Evolutionary conservation across 2,329 filamentous ascomycete genomes (phyloP).

Genomic region (Rachicladosporium sp.): DNA sequence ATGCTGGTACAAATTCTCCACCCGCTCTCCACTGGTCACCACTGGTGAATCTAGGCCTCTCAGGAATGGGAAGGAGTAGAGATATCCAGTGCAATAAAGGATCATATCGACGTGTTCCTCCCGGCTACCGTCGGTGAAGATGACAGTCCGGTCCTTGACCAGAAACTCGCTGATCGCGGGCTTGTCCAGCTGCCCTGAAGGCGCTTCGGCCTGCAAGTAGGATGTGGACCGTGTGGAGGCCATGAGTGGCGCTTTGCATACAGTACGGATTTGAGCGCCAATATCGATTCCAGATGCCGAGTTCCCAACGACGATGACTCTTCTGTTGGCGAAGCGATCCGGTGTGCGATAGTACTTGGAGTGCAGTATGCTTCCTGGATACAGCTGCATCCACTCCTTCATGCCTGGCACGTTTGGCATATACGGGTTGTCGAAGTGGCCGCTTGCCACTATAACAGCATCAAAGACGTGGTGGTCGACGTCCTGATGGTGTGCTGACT

Average conservation of each 20-base stretch:
- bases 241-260: conserved; percentile 50
- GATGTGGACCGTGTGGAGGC: conserved; percentile 46
- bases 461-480: conserved; percentile 36
- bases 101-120: conserved; percentile 61
- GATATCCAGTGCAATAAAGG: conserved; percentile 81
- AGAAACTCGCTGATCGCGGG: conserved; percentile 43
- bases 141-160: conserved; percentile 47
- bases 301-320: conserved; percentile 74
- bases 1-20: conserved; percentile 65
- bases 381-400: conserved; percentile 25
- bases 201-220: conserved; percentile 26
- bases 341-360: conserved; percentile 69
- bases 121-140: conserved; percentile 52
- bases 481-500: neutral
- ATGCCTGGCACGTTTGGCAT: conserved; percentile 32
- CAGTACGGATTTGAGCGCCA: conserved; percentile 56
- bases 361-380: conserved; percentile 31
- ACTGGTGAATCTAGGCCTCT: conserved; percentile 39
- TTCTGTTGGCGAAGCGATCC: conserved; percentile 49
- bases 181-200: conserved; percentile 44
- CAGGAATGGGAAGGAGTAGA: conserved; percentile 71
- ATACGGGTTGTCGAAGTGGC: conserved; percentile 36
- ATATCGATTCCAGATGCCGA: conserved; percentile 78
- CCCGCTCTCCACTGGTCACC: conserved; percentile 56
- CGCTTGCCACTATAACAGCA: conserved; percentile 35